Evolutionary conservation across 2,329 filamentous ascomycete genomes (phyloP).

Genomic region (Colletotrichum euphorbiae): DNA sequence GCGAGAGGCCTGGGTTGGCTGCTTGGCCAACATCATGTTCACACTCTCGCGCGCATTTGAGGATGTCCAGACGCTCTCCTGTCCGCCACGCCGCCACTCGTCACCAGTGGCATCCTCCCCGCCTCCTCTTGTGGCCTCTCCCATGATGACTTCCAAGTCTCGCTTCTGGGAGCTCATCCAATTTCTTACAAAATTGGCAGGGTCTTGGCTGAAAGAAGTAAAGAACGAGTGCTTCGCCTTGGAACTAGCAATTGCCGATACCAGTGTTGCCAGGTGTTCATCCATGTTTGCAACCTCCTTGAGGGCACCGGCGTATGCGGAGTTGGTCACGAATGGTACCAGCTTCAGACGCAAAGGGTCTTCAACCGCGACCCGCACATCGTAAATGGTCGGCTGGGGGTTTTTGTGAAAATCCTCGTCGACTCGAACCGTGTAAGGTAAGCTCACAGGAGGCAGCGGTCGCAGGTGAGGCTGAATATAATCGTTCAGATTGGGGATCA

Average conservation of each 20-base stretch:
- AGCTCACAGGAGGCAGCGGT: conserved; percentile 82
- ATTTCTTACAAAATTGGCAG: conserved; percentile 83
- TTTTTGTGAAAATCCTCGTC: conserved; percentile 84
- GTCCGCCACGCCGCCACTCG: conserved; percentile 75
- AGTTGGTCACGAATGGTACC: conserved; percentile 73
- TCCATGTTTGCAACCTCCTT: conserved; percentile 83
- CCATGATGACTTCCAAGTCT: conserved; percentile 88
- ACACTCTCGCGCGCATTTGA: conserved; percentile 72
- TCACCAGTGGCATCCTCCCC: conserved; percentile 67
- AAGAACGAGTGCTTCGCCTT: conserved; percentile 95
- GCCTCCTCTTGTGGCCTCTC: conserved; percentile 77
- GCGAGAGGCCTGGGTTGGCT: conserved; percentile 47
- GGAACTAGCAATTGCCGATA: conserved; percentile 85
- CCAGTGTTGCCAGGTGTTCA: conserved; percentile 83
- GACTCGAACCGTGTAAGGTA: conserved; percentile 93
- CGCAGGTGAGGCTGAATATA: conserved; percentile 83
- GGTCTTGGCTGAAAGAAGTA: conserved; percentile 81
- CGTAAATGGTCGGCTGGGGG: conserved; percentile 86
- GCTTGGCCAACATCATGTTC: conserved; percentile 68
- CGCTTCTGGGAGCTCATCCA: conserved; percentile 94
- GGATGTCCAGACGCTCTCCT: conserved; percentile 66
- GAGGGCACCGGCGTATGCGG: conserved; percentile 77
- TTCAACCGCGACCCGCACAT: conserved; percentile 85
- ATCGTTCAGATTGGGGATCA: conserved; percentile 87
- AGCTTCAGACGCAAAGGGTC: conserved; percentile 81